A percentile compares a stretch with the other conserved stretches of the same genome.
Evolutionary conservation across 345 rosid species (phyloP).

Genomic region (Brassica cretica): DNA sequence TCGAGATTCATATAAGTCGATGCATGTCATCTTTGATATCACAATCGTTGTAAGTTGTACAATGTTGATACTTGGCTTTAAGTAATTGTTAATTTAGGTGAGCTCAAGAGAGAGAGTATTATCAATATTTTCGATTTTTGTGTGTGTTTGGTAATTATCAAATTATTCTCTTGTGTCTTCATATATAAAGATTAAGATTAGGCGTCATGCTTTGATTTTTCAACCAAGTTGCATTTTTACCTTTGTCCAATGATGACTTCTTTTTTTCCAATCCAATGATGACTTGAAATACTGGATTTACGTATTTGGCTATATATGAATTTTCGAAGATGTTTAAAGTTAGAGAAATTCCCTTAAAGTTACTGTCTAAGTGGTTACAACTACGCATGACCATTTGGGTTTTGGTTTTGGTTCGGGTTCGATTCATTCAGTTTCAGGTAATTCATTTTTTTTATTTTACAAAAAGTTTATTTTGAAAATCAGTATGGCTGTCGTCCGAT

Average conservation of each 20-base stretch:
- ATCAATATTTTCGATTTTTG: neutral
- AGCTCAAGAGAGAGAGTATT: neutral
- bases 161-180: neutral
- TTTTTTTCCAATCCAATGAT: neutral
- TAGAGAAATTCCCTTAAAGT: neutral
- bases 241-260: conserved; percentile 10
- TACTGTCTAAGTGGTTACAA: neutral
- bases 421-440: neutral
- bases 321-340: neutral
- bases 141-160: conserved; percentile 10
- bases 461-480: neutral
- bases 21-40: conserved; percentile 18
- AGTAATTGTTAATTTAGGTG: neutral
- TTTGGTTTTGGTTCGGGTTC: neutral
- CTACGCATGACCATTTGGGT: neutral
- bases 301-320: conserved; percentile 11
- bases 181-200: neutral
- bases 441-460: neutral
- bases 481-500: neutral
- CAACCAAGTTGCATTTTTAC: conserved; percentile 27
- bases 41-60: neutral
- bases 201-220: conserved; percentile 8
- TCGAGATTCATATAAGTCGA: neutral
- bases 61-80: neutral
- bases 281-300: conserved; percentile 3